Base-by-base conservation (phyloP, 768 basidiomycete species). In the Phanerochaete sordida region DNA sequence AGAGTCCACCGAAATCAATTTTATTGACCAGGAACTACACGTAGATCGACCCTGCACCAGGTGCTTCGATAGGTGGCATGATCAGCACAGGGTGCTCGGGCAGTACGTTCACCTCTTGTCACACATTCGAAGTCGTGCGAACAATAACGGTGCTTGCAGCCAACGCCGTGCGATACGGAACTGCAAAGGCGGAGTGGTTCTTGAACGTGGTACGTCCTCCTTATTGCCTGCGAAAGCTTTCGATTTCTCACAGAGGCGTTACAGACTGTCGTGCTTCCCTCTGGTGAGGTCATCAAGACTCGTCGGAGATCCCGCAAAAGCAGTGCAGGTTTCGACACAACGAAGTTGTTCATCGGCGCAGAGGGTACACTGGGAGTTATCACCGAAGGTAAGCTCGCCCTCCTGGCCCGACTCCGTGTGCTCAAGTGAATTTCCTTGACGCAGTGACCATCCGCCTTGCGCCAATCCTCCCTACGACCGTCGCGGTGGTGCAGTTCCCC, bases 341-440 rank as follows among this genome's bases (percentile, higher is more conserved):
- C 91, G 0, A 95, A 95, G 70, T 72, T 94, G 2, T 94, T 95
- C 74, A 89, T 95, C 50, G 93, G 93, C 3, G 91, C 91, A 2
- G 93, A 95, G 72, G 93, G 93, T 6, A 95, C 93, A 0, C 71
- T 95, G 47, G 93, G 93, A 3, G 89, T 95, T 64, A 84, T 95
- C n/a, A 93, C 91, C 0, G 93, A 95, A 76, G 88, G 89, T 82
- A 56, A 50, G 65, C 55, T 8, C 28, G 7, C 31, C 27, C 9
- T 47, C 26, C 33, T 15, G n/a, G n/a, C n/a, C n/a, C n/a, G n/a
- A n/a, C n/a, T n/a, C n/a, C n/a, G n/a, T n/a, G n/a, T n/a, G n/a
- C n/a, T n/a, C n/a, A n/a, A n/a, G n/a, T 26, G 24, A 49, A 7
- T 13, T 16, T 2, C 9, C 12, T 2, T 6, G 24, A 27, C 21